Conservation (phyloP, 176 grass and related monocot species). For the Aegilops bicornis region DNA sequence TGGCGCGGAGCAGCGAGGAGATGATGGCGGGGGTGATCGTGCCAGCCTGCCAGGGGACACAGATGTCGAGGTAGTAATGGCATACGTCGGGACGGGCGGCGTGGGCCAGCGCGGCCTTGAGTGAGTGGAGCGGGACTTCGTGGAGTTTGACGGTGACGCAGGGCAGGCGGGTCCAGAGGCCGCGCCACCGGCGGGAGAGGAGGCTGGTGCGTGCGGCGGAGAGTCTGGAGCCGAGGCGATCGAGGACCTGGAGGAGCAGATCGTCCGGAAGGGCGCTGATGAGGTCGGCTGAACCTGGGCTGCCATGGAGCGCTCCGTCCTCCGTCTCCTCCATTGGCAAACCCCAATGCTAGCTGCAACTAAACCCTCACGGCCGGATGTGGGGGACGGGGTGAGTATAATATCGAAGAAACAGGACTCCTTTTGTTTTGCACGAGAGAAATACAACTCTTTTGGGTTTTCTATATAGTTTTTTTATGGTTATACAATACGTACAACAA, state of each 20-base stretch:
- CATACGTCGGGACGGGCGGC: neutral
- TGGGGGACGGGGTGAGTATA: too few relatives aligned
- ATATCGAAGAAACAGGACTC: too few relatives aligned
- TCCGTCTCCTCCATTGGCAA: neutral
- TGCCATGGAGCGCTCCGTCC: neutral
- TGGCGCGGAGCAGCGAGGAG: neutral
- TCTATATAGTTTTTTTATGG: too few relatives aligned
- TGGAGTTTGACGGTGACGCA: neutral
- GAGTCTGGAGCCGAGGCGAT: neutral
- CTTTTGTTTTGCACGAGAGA: too few relatives aligned
- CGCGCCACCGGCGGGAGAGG: neutral
- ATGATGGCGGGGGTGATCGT: neutral
- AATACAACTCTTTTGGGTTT: too few relatives aligned
- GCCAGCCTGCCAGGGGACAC: neutral
- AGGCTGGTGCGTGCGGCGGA: neutral
- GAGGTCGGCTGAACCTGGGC: neutral
- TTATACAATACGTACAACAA: too few relatives aligned
- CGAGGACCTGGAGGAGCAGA: neutral
- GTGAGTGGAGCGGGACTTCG: neutral
- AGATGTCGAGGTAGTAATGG: neutral
- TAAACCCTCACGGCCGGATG: too few relatives aligned
- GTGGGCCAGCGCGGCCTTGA: neutral
- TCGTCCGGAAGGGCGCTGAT: neutral
- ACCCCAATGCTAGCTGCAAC: neutral
- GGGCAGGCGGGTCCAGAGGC: neutral